phyloP scores from a whole-genome alignment of 2,329 filamentous ascomycete species.

The Lasiodiplodia theobromae region DNA sequence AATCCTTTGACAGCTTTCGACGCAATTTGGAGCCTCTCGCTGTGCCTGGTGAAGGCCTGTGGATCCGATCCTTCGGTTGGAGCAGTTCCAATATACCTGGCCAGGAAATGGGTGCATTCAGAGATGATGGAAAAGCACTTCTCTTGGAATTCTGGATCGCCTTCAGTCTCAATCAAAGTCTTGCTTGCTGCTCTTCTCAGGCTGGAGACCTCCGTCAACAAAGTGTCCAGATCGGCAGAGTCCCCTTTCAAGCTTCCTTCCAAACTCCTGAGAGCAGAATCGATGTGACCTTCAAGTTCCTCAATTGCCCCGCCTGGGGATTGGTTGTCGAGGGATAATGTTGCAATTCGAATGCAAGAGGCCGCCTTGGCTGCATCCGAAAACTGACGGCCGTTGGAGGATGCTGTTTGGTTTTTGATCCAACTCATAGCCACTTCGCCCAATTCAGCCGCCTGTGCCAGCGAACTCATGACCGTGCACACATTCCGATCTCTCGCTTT shows the following conservation, averaged over 20 bases:
- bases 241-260: conserved; percentile 42
- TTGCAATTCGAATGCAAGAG: conserved; percentile 39
- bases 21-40: conserved; percentile 17
- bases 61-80: conserved; percentile 35
- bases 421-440: conserved; percentile 45
- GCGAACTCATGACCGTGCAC: conserved; percentile 37
- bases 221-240: conserved; percentile 42
- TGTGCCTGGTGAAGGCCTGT: background rate
- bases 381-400: conserved; percentile 31
- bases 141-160: conserved; percentile 19
- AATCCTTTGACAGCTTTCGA: conserved; percentile 42
- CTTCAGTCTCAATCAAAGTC: conserved; percentile 34
- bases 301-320: conserved; percentile 35
- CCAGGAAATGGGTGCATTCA: conserved; percentile 42
- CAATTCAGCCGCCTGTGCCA: conserved; percentile 45
- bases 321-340: conserved; percentile 41
- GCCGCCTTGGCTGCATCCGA: conserved; percentile 39
- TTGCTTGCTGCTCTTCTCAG: conserved; percentile 38
- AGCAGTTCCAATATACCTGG: conserved; percentile 41
- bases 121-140: conserved; percentile 36
- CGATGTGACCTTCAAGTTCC: conserved; percentile 35
- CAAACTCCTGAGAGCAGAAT: conserved; percentile 39
- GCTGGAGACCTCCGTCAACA: conserved; percentile 42
- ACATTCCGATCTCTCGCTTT: conserved; percentile 28
- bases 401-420: conserved; percentile 33